phyloP scores from a whole-genome alignment of 2,329 filamentous ascomycete species.

The Fusarium anguioides region DNA sequence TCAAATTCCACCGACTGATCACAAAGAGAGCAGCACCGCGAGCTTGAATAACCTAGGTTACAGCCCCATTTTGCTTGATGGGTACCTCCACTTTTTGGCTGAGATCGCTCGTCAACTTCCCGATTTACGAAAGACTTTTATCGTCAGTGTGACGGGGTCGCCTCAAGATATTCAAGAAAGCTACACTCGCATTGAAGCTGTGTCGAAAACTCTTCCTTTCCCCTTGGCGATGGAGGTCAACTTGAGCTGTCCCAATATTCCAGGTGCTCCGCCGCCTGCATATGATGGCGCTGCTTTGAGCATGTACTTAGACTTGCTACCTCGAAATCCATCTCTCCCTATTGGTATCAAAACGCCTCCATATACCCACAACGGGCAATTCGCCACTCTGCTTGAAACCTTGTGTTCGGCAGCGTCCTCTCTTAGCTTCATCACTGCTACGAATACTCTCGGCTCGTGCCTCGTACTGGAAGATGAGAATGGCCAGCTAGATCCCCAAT shows the following conservation, averaged over 20 bases:
- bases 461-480: constrained; percentile 61
- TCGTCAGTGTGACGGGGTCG: constrained; percentile 77
- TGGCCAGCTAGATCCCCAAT: constrained; percentile 51
- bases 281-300: constrained; percentile 66
- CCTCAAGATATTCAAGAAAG: constrained; percentile 67
- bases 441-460: constrained; percentile 77
- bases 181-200: constrained; percentile 61
- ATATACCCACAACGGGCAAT: constrained; percentile 77
- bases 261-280: constrained; percentile 74
- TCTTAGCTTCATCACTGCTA: constrained; percentile 77
- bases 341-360: constrained; percentile 80
- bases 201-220: constrained; percentile 54
- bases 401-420: constrained; percentile 52
- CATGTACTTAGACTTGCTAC: constrained; percentile 65
- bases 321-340: constrained; percentile 51
- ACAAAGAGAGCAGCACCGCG: constrained; percentile 47
- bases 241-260: constrained; percentile 82
- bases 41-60: constrained; percentile 80
- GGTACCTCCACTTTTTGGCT: constrained; percentile 68
- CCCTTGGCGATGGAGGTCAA: constrained; percentile 79
- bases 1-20: constrained; percentile 24
- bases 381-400: constrained; percentile 64
- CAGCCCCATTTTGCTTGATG: constrained; percentile 69
- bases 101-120: constrained; percentile 53
- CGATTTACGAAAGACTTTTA: constrained; percentile 64